phyloP scores from a whole-genome alignment of 192 early-diverging fungal species.

The Ambispora gerdemannii region DNA sequence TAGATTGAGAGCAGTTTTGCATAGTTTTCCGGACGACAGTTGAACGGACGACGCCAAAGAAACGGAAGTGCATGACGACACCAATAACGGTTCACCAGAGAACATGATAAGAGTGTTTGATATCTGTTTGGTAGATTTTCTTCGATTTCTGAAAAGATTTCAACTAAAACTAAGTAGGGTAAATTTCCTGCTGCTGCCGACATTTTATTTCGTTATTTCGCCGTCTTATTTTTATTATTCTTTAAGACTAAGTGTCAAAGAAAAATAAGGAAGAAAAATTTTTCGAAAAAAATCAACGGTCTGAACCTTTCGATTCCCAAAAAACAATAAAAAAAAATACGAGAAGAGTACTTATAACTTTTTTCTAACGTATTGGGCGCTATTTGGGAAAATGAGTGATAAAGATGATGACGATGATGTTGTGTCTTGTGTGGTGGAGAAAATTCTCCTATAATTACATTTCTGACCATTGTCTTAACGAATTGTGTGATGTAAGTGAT shows the following conservation, averaged over 20 bases:
- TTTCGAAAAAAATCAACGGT: background rate
- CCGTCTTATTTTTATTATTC: background rate
- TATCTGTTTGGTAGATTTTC: background rate
- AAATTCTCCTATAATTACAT: too few species aligned
- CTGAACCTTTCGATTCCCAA: background rate
- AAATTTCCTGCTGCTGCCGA: background rate
- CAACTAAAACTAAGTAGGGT: background rate
- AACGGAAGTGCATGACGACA: background rate
- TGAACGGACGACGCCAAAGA: background rate
- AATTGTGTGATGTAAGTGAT: too few species aligned
- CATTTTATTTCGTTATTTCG: too few species aligned
- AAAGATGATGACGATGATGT: too few species aligned
- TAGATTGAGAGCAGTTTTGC: background rate
- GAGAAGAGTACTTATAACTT: too few species aligned
- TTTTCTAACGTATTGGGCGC: too few species aligned
- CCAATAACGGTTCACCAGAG: background rate
- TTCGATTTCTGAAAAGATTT: background rate
- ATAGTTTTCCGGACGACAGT: background rate
- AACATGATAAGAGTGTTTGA: conserved; percentile 1
- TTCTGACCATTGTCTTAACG: too few species aligned
- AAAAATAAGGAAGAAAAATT: background rate
- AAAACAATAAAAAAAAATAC: background rate
- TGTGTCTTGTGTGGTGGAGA: too few species aligned
- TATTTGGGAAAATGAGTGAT: too few species aligned
- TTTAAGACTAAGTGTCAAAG: background rate